Percentiles rank a stretch among this genome's conserved stretches.
Conservation (phyloP, 345 rosid genomes). For the Kandelia obovata region DNA sequence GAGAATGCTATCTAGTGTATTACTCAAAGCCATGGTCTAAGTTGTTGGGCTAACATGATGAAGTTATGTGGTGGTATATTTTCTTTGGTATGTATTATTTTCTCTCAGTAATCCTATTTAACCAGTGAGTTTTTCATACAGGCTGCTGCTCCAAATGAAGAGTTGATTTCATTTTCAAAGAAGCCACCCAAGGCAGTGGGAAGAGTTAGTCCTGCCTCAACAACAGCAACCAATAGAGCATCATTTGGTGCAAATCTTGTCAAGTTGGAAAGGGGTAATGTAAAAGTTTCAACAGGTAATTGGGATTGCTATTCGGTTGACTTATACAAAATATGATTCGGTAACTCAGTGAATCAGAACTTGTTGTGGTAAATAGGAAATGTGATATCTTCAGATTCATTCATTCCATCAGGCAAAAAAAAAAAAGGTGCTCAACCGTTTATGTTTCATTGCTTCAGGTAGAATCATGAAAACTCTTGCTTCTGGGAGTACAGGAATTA, state of each 20-base stretch:
- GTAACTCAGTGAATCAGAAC: not conserved
- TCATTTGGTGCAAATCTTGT: conserved; percentile 45
- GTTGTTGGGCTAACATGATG: conserved; percentile 5
- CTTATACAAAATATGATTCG: not conserved
- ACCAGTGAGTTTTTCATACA: conserved; percentile 23
- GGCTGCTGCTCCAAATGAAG: conserved; percentile 36
- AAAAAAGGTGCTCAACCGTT: not conserved
- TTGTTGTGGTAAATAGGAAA: not conserved
- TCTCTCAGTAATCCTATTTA: not conserved
- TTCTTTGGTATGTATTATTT: not conserved
- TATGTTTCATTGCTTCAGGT: conserved; percentile 35
- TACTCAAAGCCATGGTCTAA: not conserved
- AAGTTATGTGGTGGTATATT: not conserved
- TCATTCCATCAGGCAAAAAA: not conserved
- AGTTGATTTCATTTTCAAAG: conserved; percentile 34
- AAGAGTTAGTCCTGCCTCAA: conserved; percentile 30
- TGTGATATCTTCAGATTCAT: not conserved
- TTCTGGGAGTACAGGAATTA: conserved; percentile 32
- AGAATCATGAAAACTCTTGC: conserved; percentile 43
- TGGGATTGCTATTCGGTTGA: not conserved
- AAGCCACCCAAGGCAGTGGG: conserved; percentile 49
- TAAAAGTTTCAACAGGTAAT: conserved; percentile 23
- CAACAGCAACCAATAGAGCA: conserved; percentile 48
- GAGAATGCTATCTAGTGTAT: not conserved
- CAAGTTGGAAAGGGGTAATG: conserved; percentile 48